Base-by-base conservation (phyloP, 176 grass and related monocot genomes). In the Phragmites australis region DNA sequence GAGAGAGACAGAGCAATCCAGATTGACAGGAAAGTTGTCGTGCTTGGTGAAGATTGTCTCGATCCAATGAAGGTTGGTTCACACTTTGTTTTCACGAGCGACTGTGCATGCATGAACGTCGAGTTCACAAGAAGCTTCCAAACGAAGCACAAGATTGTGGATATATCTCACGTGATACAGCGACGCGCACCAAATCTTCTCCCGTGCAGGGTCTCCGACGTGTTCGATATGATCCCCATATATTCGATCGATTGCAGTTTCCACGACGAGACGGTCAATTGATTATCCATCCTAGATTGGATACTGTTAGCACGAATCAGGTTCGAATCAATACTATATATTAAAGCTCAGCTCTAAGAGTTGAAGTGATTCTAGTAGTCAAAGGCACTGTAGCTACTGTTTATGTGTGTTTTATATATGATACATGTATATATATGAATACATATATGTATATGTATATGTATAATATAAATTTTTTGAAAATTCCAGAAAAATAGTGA, bases 141-240 rank as follows among this genome's bases (percentile, higher is more conserved):
- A 4, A 5, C 3, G 18, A 47, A 17, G 23, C 31, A 53, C 5
- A 41, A 41, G 23, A 53, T n/a, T 74, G 9, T 21, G 70, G 69
- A 50, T 43, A 29, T 65, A 53, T 34, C 57, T 6, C 80, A 74
- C 81, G 58, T 65, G 81, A 74, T 10, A 43, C 1, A 31, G 46
- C 25, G 70, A 75, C 25, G 58, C 70, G 46, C 59, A 64, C 47
- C 80, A 39, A 23, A 66, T 67, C 47, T 34, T 52, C 9, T 56
- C 18, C 19, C 0, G 18, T n/a, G 70, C 9, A 8, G 27, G 4
- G 13, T 50, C 60, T 52, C 39, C 0, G 59, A 52, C n/a, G 76
- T n/a, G 76, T 40, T 79, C 1, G 61, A 72, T n/a, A 19, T 72
- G 75, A 49, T 51, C 31, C 46, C 80, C 64, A 84, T 76, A 76